Percentiles rank a stretch among this genome's conserved stretches.
phyloP scores from a whole-genome alignment of 495 filamentous ascomycete genomes.

The Podospora tetraspora region DNA sequence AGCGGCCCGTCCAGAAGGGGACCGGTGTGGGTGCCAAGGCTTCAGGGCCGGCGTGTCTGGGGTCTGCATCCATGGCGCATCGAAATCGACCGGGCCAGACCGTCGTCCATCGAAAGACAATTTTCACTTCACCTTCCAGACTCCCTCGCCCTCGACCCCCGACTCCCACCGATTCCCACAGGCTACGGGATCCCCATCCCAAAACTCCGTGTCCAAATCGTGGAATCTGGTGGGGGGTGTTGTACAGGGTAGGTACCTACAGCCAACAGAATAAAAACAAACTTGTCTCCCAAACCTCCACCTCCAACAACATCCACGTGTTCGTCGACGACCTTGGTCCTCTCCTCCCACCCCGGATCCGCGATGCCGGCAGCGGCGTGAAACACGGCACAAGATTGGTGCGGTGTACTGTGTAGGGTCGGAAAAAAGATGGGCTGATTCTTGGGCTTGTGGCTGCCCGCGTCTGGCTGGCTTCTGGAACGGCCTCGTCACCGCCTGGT shows the following conservation, averaged over 20 bases:
- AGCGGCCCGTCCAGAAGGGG: constrained; percentile 5
- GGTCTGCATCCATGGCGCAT: constrained; percentile 9
- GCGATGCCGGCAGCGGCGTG: not conserved
- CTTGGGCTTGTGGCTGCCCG: not conserved
- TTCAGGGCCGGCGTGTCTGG: not conserved
- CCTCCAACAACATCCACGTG: not conserved
- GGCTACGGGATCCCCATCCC: not conserved
- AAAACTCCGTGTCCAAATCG: too few species aligned
- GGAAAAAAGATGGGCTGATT: not conserved
- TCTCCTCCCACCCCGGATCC: not conserved
- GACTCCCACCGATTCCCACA: not conserved
- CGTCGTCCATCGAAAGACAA: not conserved
- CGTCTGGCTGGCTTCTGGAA: not conserved
- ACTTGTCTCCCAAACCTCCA: not conserved
- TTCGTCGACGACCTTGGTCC: not conserved
- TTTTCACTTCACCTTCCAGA: not conserved
- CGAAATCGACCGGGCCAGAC: constrained; percentile 21
- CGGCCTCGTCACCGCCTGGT: not conserved
- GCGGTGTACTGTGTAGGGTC: not conserved
- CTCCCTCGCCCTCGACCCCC: not conserved
- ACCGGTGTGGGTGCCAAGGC: not conserved
- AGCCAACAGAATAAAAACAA: not conserved
- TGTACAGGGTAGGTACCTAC: too few species aligned
- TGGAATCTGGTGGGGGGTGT: not conserved
- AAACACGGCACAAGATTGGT: not conserved